Conservation (phyloP, 345 rosid genomes). For the Nasturtium officinale region DNA sequence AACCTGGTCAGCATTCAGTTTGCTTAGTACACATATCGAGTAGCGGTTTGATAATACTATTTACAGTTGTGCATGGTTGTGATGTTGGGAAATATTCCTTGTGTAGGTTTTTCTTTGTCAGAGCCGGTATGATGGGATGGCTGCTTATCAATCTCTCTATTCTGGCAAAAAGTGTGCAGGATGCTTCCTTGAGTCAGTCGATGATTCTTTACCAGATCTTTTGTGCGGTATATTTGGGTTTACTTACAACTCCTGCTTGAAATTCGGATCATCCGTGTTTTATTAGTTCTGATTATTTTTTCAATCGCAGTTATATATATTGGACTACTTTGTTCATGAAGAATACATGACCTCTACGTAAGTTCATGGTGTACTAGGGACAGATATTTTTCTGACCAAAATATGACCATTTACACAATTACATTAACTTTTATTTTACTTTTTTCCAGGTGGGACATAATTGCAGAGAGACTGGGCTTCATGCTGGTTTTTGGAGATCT, state of each 20-base stretch:
- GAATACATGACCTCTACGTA: conserved; percentile 97
- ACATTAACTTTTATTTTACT: neutral
- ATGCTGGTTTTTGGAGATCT: conserved; percentile 97
- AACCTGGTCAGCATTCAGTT: neutral
- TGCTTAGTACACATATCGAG: neutral
- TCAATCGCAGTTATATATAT: conserved; percentile 65
- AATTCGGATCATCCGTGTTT: neutral
- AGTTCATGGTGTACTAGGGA: conserved; percentile 43
- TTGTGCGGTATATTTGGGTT: conserved; percentile 61
- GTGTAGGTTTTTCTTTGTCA: conserved; percentile 84
- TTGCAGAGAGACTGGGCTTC: conserved; percentile 94
- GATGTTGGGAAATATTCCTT: conserved; percentile 19
- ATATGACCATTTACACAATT: neutral
- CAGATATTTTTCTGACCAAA: neutral
- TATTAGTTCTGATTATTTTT: conserved; percentile 8
- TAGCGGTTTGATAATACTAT: neutral
- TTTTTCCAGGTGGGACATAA: conserved; percentile 83
- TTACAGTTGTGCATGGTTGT: neutral
- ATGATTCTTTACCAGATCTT: conserved; percentile 85
- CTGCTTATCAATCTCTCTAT: conserved; percentile 84
- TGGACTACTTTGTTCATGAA: conserved; percentile 82
- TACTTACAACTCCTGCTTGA: conserved; percentile 16
- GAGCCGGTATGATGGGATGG: conserved; percentile 99
- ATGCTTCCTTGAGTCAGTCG: conserved; percentile 57
- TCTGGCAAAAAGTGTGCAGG: conserved; percentile 68